Evolutionary conservation across 257 asterid genomes (phyloP).

Genomic region (Craterostigma plantagineum): DNA sequence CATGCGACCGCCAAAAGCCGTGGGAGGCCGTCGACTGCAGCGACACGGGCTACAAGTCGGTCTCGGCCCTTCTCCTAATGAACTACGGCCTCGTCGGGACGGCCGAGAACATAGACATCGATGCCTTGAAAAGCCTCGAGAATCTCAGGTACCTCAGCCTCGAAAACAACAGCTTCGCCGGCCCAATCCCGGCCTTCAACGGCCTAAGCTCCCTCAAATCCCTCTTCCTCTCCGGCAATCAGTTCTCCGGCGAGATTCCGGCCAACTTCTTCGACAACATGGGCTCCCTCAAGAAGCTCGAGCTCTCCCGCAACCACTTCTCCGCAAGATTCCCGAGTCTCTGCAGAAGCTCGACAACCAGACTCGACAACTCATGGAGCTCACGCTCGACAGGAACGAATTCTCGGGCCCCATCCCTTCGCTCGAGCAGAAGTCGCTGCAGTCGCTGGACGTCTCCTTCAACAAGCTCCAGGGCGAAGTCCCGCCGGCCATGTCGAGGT

Average conservation of each 20-base stretch:
- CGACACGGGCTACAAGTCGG: conserved; percentile 11
- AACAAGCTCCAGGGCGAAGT: conserved; percentile 61
- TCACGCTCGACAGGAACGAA: conserved; percentile 12
- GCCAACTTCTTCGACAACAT: neutral
- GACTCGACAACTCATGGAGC: neutral
- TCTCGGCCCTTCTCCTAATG: conserved; percentile 27
- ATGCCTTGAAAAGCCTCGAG: conserved; percentile 17
- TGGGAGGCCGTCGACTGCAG: conserved; percentile 59
- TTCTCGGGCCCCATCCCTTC: conserved; percentile 49
- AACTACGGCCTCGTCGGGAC: conserved; percentile 28
- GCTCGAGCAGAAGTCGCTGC: conserved; percentile 23
- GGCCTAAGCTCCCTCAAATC: neutral
- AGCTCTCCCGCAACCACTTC: neutral
- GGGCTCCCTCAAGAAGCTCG: neutral
- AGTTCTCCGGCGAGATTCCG: neutral
- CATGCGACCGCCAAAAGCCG: conserved; percentile 21
- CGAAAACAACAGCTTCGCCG: conserved; percentile 12
- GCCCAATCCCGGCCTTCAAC: conserved; percentile 3
- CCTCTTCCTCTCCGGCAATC: neutral
- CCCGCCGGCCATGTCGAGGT: conserved; percentile 34
- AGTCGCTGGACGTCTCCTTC: conserved; percentile 19
- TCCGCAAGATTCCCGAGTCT: neutral
- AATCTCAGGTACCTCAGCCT: conserved; percentile 30
- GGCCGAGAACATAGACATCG: conserved; percentile 20
- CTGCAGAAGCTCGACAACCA: neutral